These are phyloP conservation scores for Xylaria sp. DNA, from an alignment of 495 filamentous ascomycete species.

Conservation along the genomic window DNA sequence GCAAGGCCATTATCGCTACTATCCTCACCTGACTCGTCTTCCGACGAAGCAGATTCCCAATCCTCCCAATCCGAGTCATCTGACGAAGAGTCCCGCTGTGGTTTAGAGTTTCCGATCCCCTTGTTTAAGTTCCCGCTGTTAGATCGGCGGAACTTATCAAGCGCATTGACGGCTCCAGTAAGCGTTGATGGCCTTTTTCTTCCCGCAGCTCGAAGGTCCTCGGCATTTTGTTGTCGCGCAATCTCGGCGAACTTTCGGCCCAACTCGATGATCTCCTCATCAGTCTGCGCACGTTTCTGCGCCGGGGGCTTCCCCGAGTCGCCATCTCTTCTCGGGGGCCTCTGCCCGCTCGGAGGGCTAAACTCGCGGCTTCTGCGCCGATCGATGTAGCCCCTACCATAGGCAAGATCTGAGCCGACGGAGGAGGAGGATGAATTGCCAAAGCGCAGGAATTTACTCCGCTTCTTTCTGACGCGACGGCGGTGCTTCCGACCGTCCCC, in stretches of 20 bases:
- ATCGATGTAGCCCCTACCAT: conserved; percentile 61
- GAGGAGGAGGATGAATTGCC: conserved; percentile 58
- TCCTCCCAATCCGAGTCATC: conserved; percentile 56
- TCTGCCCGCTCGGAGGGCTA: conserved; percentile 28
- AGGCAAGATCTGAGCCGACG: conserved; percentile 60
- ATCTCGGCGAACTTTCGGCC: conserved; percentile 55
- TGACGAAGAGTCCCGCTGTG: conserved; percentile 39
- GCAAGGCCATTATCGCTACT: conserved; percentile 52
- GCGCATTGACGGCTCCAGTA: conserved; percentile 43
- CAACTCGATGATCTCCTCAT: conserved; percentile 57
- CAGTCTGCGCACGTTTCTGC: conserved; percentile 47
- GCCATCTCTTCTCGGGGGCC: not conserved
- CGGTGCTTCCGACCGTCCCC: conserved; percentile 38
- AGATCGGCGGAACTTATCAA: conserved; percentile 46
- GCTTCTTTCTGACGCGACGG: conserved; percentile 48
- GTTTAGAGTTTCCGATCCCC: conserved; percentile 49
- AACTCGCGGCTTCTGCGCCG: conserved; percentile 41
- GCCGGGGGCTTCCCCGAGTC: conserved; percentile 28
- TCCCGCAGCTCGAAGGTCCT: conserved; percentile 51
- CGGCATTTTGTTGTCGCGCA: conserved; percentile 50
- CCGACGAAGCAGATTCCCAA: conserved; percentile 56
- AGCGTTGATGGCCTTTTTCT: conserved; percentile 47
- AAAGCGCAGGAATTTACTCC: conserved; percentile 50
- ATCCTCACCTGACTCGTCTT: conserved; percentile 46
- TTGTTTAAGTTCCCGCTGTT: conserved; percentile 41